Conservation (phyloP, 2,329 filamentous ascomycete genomes). For the Ceratocystis variospora region DNA sequence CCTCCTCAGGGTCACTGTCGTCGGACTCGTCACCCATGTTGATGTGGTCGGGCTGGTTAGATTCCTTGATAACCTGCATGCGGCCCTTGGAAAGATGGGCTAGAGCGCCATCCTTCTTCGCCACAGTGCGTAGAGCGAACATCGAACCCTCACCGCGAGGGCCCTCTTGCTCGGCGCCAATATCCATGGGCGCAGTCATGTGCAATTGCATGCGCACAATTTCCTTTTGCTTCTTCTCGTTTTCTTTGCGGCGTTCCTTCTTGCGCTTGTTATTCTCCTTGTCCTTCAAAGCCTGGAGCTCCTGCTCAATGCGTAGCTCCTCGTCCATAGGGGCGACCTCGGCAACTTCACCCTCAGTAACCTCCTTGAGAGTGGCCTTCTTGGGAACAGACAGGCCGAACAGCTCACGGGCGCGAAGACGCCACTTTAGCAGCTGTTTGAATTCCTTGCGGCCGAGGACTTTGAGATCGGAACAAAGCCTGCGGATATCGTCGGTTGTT, state of each 20-base stretch:
- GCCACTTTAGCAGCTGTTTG: slow-evolving; percentile 77
- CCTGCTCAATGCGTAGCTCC: slow-evolving; percentile 77
- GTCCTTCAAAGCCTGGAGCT: slow-evolving; percentile 70
- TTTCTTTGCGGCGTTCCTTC: slow-evolving; percentile 72
- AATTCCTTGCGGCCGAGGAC: slow-evolving; percentile 91
- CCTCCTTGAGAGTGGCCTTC: slow-evolving; percentile 40
- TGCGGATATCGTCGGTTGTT: slow-evolving; percentile 68
- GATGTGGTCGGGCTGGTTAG: slow-evolving; percentile 35
- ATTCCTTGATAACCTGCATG: slow-evolving; percentile 55
- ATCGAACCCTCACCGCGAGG: slow-evolving; percentile 68
- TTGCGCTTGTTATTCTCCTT: slow-evolving; percentile 64
- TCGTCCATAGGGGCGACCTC: slow-evolving; percentile 87
- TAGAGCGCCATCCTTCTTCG: slow-evolving; percentile 54
- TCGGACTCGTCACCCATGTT: slow-evolving; percentile 48
- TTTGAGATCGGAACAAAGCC: slow-evolving; percentile 70
- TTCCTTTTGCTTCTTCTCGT: slow-evolving; percentile 87
- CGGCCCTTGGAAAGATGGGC: slow-evolving; percentile 52
- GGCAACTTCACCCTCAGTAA: slow-evolving; percentile 54
- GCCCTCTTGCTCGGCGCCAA: slow-evolving; percentile 76
- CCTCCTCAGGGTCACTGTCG: slow-evolving; percentile 64
- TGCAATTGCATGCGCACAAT: slow-evolving; percentile 94
- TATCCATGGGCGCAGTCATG: slow-evolving; percentile 92
- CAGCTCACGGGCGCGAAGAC: slow-evolving; percentile 73
- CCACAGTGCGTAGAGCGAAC: slow-evolving; percentile 71
- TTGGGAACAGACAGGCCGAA: slow-evolving; percentile 69